A percentile compares a stretch with the other conserved stretches of the same genome.
Evolutionary conservation across 1,284 basidiomycete species (phyloP).

Genomic region (Psilocybe mexicana): DNA sequence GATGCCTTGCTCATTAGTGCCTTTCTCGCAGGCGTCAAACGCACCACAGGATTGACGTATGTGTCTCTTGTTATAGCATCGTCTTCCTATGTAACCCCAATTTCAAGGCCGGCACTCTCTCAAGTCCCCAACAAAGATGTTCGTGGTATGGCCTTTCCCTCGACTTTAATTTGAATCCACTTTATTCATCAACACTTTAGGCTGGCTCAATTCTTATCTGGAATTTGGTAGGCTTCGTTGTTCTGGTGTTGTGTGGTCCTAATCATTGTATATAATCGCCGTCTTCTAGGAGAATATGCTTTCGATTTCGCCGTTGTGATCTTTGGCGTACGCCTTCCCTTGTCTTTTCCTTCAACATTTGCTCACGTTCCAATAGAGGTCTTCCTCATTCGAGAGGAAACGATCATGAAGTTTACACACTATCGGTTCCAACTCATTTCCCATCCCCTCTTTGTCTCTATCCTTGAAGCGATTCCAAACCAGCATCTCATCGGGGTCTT

Average conservation of each 20-base stretch:
- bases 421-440: neutral
- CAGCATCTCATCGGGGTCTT: neutral
- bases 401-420: constrained; percentile 18
- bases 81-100: constrained; percentile 1
- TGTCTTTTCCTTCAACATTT: neutral
- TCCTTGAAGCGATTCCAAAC: neutral
- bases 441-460: neutral
- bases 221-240: constrained; percentile 58
- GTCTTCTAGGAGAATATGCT: constrained; percentile 66
- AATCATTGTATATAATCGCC: neutral
- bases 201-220: constrained; percentile 71
- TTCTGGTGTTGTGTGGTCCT: neutral
- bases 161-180: neutral
- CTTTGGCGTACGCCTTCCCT: constrained; percentile 59
- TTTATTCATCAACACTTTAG: constrained; percentile 36
- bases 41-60: constrained; percentile 81
- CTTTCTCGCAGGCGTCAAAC: constrained; percentile 76
- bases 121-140: constrained; percentile 82
- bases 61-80: constrained; percentile 27
- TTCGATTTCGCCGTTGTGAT: constrained; percentile 84
- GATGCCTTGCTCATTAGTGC: constrained; percentile 79
- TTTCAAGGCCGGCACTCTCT: constrained; percentile 60
- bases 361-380: constrained; percentile 51
- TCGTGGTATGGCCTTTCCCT: constrained; percentile 56
- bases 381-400: constrained; percentile 64